Evolutionary conservation across 1,284 basidiomycete species (phyloP).

Genomic region (Blastosporella zonata): DNA sequence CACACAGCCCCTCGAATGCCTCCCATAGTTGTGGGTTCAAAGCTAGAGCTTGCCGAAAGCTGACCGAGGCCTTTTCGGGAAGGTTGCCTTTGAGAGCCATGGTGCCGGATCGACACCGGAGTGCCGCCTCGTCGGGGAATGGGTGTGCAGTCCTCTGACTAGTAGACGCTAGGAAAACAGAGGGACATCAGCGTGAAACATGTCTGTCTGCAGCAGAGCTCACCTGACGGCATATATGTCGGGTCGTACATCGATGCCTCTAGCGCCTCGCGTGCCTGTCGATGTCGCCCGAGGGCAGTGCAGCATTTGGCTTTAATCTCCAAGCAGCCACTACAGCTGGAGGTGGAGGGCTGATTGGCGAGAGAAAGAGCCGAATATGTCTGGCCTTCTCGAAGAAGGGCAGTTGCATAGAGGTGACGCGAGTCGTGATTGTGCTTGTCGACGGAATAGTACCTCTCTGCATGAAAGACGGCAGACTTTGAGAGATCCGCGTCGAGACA

Average conservation of each 20-base stretch:
- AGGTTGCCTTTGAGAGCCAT: conserved; percentile 76
- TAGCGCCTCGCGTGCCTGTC: conserved; percentile 69
- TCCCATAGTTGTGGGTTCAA: conserved; percentile 89
- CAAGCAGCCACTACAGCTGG: conserved; percentile 71
- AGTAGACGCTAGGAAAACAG: conserved; percentile 43
- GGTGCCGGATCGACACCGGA: conserved; percentile 68
- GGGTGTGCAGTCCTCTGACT: conserved; percentile 45
- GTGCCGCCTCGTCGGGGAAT: conserved; percentile 62
- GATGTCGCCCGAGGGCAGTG: conserved; percentile 64
- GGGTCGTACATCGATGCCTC: conserved; percentile 55
- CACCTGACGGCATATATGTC: conserved; percentile 53
- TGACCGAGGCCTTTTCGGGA: conserved; percentile 64
- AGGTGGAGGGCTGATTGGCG: conserved; percentile 57
- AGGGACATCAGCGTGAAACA: conserved; percentile 19
- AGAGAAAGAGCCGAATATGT: conserved; percentile 75
- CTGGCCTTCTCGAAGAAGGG: conserved; percentile 71
- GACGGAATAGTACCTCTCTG: conserved; percentile 72
- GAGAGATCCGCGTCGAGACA: conserved; percentile 75
- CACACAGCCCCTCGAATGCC: conserved; percentile 87
- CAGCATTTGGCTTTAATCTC: conserved; percentile 81
- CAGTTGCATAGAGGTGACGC: conserved; percentile 79
- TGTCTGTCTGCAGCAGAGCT: conserved; percentile 26
- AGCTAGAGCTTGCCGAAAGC: conserved; percentile 71
- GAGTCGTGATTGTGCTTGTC: conserved; percentile 74
- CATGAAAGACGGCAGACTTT: conserved; percentile 78